Evolutionary conservation across 2,329 filamentous ascomycete species (phyloP), one percentile per base, ranked within the genome.

Genomic region (Epicoccum nigrum): DNA sequence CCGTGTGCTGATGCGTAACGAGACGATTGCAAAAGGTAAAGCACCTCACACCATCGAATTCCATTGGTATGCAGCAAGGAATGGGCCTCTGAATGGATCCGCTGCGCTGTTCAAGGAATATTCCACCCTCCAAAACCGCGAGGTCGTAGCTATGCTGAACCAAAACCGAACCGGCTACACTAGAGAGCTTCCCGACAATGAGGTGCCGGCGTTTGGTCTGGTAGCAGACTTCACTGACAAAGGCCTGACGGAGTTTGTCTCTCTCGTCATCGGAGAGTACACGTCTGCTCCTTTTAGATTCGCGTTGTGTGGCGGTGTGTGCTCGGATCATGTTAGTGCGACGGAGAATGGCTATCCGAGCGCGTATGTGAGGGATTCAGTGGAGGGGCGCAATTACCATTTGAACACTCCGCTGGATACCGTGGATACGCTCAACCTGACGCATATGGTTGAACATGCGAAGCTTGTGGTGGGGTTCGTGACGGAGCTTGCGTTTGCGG

Each of bases 1-100:
- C 83, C 97, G 68, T 21, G 34, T n/a, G 15, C 6, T 25, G 19
- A n/a, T 8, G 12, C 15, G 5, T 17, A 38, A 38, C 11, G 12
- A 38, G 15, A 2, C 19, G 19, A 38, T 25, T 15, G 34, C 34
- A 6, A 23, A 13, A 3, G 34, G 34, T 19, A n/a, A 25, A 38
- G 21, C 20, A 25, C 7, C 9, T 6, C 6, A 38, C 20, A 25
- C 19, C 11, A 39, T 39, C 13, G 21, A 47, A 13, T 27, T 27
- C 11, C 37, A 28, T 19, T 39, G 37, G 37, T 39, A 39, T 21
- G 20, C 35, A 16, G 13, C 13, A 17, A 34, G 16, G 7, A 16
- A 4, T 16, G 15, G 16, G 7, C 15, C 6, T 16, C 31, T 16
- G 7, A 4, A 9, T n/a, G 31, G 31, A 4, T 34, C 15, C 31